A percentile compares a stretch with the other conserved stretches of the same genome.
phyloP scores from a whole-genome alignment of 2,329 filamentous ascomycete species.

The Aspergillus jensenii region DNA sequence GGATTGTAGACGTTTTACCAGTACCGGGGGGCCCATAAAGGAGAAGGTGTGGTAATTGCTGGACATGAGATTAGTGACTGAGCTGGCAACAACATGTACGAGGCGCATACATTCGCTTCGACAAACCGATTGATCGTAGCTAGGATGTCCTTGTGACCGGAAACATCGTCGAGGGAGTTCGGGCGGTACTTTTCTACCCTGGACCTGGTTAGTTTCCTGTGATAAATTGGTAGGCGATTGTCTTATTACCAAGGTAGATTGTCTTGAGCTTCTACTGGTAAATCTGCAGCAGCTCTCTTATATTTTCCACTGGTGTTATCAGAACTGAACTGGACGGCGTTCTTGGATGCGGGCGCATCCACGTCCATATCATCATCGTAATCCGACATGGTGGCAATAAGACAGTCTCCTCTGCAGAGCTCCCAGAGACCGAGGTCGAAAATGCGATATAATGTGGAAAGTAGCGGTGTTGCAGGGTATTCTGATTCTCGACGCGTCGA shows the following conservation, averaged over 20 bases:
- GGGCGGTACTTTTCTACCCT: conserved; percentile 98
- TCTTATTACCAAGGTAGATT: conserved; percentile 76
- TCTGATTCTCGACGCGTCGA: conserved; percentile 30
- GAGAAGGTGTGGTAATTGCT: conserved; percentile 87
- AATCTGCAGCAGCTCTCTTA: conserved; percentile 87
- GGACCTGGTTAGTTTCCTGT: conserved; percentile 17
- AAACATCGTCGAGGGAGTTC: conserved; percentile 84
- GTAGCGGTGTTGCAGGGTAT: conserved; percentile 1
- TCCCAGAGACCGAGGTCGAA: neutral
- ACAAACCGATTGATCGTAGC: conserved; percentile 98
- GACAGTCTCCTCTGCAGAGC: neutral
- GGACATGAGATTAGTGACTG: neutral
- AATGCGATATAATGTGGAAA: neutral
- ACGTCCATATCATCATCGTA: conserved; percentile 69
- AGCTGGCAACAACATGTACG: neutral
- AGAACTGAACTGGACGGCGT: conserved; percentile 67
- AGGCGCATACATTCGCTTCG: conserved; percentile 69
- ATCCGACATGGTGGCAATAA: conserved; percentile 48
- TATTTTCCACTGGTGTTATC: conserved; percentile 72
- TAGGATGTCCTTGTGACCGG: conserved; percentile 94
- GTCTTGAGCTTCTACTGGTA: conserved; percentile 92
- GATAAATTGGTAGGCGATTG: neutral
- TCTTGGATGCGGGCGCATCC: conserved; percentile 51
- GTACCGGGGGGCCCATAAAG: conserved; percentile 96
- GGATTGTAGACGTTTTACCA: conserved; percentile 94